phyloP scores from a whole-genome alignment of 306 rosid genomes.

The Pyrus bretschneideri region DNA sequence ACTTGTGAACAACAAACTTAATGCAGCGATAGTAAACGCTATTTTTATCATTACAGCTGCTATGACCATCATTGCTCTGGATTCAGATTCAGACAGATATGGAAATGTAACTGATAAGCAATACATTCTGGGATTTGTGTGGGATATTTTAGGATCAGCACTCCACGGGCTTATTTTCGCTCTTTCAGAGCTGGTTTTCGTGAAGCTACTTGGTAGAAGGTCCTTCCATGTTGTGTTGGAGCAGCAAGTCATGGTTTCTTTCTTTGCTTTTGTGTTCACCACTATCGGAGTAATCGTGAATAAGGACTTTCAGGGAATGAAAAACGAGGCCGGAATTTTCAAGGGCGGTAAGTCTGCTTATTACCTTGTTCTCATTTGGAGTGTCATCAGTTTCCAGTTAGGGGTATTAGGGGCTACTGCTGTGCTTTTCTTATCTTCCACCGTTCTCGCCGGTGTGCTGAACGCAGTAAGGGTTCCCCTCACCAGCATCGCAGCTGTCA shows the following conservation, averaged over 20 bases:
- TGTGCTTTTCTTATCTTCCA: slow-evolving; percentile 76
- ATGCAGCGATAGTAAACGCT: slow-evolving; percentile 62
- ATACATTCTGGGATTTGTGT: slow-evolving; percentile 67
- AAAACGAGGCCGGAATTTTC: slow-evolving; percentile 51
- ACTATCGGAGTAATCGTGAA: slow-evolving; percentile 49
- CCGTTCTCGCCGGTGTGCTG: slow-evolving; percentile 87
- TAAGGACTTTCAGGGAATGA: slow-evolving; percentile 58
- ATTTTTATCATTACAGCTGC: slow-evolving; percentile 65
- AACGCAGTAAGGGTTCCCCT: slow-evolving; percentile 83
- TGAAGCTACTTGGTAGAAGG: slow-evolving; percentile 52
- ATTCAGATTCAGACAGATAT: slow-evolving; percentile 74
- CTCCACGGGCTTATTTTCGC: slow-evolving; percentile 94
- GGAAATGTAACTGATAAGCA: slow-evolving; percentile 34
- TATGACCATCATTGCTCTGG: slow-evolving; percentile 72
- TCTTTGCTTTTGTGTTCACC: slow-evolving; percentile 66
- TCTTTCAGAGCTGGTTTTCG: slow-evolving; percentile 73
- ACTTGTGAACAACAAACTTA: slow-evolving; percentile 62
- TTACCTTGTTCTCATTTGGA: slow-evolving; percentile 63
- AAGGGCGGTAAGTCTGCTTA: slow-evolving; percentile 59
- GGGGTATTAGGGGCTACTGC: slow-evolving; percentile 81
- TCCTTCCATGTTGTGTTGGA: slow-evolving; percentile 87
- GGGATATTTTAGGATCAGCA: slow-evolving; percentile 90
- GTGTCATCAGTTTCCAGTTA: slow-evolving; percentile 66
- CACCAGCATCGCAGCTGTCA: slow-evolving; percentile 87
- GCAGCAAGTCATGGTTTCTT: slow-evolving; percentile 83